A percentile compares a stretch with the other conserved stretches of the same genome.
Evolutionary conservation across 2,329 filamentous ascomycete genomes (phyloP).

Genomic region (Penicillium sp.): DNA sequence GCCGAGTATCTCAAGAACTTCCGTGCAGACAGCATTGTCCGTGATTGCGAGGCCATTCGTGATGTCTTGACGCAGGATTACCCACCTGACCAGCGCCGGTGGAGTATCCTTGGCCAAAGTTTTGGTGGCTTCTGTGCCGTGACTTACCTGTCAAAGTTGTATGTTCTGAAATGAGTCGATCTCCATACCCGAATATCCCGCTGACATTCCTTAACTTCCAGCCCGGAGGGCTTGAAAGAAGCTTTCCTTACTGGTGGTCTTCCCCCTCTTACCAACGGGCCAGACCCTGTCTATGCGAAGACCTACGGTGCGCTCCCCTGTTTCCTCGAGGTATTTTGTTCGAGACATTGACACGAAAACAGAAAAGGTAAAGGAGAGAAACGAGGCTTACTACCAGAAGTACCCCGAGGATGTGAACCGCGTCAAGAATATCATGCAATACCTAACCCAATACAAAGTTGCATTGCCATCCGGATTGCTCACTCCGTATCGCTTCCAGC

Average conservation of each 20-base stretch:
- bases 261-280: constrained; percentile 61
- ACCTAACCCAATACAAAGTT: constrained; percentile 56
- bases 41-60: constrained; percentile 78
- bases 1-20: constrained; percentile 74
- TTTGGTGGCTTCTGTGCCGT: constrained; percentile 82
- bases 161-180: constrained; percentile 17
- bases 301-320: constrained; percentile 48
- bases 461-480: constrained; percentile 61
- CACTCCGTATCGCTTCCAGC: constrained; percentile 65
- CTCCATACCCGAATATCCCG: neutral
- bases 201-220: constrained; percentile 11
- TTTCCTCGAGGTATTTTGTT: neutral
- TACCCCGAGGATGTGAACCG: constrained; percentile 68
- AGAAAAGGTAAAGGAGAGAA: constrained; percentile 60
- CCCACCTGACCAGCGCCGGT: constrained; percentile 61
- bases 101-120: constrained; percentile 81
- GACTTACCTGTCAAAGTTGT: constrained; percentile 72
- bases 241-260: constrained; percentile 77
- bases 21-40: constrained; percentile 81
- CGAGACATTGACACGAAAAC: constrained; percentile 11
- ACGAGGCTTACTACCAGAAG: constrained; percentile 71
- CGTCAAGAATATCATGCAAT: constrained; percentile 57
- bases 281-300: constrained; percentile 66
- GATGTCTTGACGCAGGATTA: constrained; percentile 62
- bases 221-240: constrained; percentile 68